Conservation (phyloP, 345 rosid genomes). For the Toxicodendron radicans region DNA sequence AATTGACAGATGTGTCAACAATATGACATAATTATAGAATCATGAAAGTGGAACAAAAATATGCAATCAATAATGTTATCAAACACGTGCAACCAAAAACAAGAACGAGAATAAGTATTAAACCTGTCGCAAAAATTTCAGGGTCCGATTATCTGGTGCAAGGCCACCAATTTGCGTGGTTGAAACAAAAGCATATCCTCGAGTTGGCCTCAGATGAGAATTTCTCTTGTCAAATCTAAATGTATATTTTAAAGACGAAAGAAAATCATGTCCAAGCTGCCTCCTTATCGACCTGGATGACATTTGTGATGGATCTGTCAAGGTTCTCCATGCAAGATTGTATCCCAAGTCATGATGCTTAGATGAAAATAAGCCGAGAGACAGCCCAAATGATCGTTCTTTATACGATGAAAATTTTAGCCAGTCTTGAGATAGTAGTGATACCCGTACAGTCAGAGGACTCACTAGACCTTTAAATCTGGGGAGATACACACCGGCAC, state of each 20-base stretch:
- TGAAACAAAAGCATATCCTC: constrained; percentile 79
- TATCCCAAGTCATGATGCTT: constrained; percentile 72
- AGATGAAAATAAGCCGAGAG: constrained; percentile 73
- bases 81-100: background rate
- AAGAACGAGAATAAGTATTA: constrained; percentile 4
- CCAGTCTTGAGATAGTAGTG: constrained; percentile 84
- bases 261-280: constrained; percentile 84
- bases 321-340: constrained; percentile 72
- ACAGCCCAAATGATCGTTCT: constrained; percentile 78
- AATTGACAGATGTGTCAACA: background rate
- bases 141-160: constrained; percentile 82
- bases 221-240: constrained; percentile 75
- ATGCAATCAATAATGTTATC: background rate
- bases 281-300: constrained; percentile 71
- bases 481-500: constrained; percentile 76
- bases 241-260: constrained; percentile 77
- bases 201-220: constrained; percentile 74
- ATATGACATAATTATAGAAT: background rate
- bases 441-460: constrained; percentile 71
- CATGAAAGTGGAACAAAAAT: background rate
- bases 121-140: constrained; percentile 89
- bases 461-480: constrained; percentile 57
- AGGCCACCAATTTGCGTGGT: constrained; percentile 83
- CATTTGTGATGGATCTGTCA: constrained; percentile 72
- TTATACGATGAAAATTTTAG: constrained; percentile 77